Base-by-base conservation (phyloP, 805 yeast genomes). In the Kluyveromyces siamensis region DNA sequence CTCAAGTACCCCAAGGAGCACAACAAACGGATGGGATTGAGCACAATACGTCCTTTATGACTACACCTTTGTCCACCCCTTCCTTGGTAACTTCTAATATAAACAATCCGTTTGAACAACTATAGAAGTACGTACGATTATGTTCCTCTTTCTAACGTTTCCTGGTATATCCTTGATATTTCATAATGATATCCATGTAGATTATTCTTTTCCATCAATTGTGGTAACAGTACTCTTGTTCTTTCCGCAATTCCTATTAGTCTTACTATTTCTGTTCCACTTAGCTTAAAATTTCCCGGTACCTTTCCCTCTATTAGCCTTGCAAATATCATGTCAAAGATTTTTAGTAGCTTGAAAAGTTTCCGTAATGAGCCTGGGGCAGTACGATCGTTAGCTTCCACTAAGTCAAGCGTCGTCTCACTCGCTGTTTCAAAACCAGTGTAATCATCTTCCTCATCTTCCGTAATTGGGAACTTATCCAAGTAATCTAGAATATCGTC, bases 401-500 rank as follows among this genome's bases (percentile, higher is more conserved):
- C 8, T 14, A 2, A 6, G 7, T 41, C 36, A 27, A 17, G 44
- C 2, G 16, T 41, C 8, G 17, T n/a, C 3, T 14, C 14, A 30
- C 14, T 30, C 14, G 14, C 14, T 11, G 14, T 18, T 25, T 40
- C 18, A 11, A 14, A n/a, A 27, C 17, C 45, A 25, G 14, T 58
- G 47, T 60, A 51, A 53, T 54, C 53, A 6, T 57, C 59, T 8
- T 55, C 57, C 2, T 46, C 44, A 7, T 54, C 42, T 27, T 48
- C 36, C 48, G 55, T 37, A 48, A 71, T 51, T 43, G 70, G 53
- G 52, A 69, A 69, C 53, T 73, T 79, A 13, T 69, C 73, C 8
- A 81, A 54, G 55, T 76, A 84, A 53, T 83, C 90, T 44, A 80
- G 73, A 27, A 83, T 58, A 52, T 84, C 89, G 45, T 84, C 87